A percentile compares a stretch with the other conserved stretches of the same genome.
Conservation (phyloP, 352 stramenopile species). For the Phytopythium oedochilum region DNA sequence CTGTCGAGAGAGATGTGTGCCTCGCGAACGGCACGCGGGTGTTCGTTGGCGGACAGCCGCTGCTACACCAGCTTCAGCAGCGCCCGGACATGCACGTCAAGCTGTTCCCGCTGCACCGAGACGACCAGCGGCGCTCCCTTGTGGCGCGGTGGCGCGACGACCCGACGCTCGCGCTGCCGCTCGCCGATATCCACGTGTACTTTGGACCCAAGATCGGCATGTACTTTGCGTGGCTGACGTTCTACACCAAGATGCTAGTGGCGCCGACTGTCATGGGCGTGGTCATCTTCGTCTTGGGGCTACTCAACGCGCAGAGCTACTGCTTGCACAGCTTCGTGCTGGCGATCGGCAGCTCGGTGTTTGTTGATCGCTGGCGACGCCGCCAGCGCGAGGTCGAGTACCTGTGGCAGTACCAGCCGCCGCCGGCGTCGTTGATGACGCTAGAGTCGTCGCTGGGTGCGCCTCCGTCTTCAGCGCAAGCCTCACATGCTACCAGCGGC, state of each 20-base stretch:
- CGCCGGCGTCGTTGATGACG: conserved; percentile 7
- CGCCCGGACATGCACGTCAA: conserved; percentile 17
- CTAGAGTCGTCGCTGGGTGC: background rate
- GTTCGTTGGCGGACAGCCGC: conserved; percentile 31
- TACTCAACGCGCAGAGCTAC: conserved; percentile 41
- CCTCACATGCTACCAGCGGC: background rate
- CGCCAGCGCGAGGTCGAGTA: conserved; percentile 52
- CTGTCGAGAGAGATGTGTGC: conserved; percentile 33
- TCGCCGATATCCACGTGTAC: conserved; percentile 53
- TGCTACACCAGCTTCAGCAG: conserved; percentile 32
- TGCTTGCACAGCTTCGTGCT: conserved; percentile 39
- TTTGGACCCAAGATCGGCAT: conserved; percentile 64
- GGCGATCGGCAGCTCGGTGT: conserved; percentile 52
- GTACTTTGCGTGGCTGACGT: conserved; percentile 82
- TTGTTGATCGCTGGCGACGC: conserved; percentile 53
- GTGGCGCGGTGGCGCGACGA: conserved; percentile 38
- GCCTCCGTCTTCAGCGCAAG: background rate
- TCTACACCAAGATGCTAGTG: conserved; percentile 79
- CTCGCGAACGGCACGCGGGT: conserved; percentile 19
- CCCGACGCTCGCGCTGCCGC: conserved; percentile 19
- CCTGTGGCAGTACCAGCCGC: conserved; percentile 44
- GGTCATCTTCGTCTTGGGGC: conserved; percentile 34
- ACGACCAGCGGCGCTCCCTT: conserved; percentile 39
- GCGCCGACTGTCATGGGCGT: conserved; percentile 48
- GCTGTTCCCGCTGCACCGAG: conserved; percentile 57